Evolutionary conservation across 2,329 filamentous ascomycete genomes (phyloP), one percentile per base, ranked within the genome.

Genomic region (Paecilomyces dactylethromorphus): DNA sequence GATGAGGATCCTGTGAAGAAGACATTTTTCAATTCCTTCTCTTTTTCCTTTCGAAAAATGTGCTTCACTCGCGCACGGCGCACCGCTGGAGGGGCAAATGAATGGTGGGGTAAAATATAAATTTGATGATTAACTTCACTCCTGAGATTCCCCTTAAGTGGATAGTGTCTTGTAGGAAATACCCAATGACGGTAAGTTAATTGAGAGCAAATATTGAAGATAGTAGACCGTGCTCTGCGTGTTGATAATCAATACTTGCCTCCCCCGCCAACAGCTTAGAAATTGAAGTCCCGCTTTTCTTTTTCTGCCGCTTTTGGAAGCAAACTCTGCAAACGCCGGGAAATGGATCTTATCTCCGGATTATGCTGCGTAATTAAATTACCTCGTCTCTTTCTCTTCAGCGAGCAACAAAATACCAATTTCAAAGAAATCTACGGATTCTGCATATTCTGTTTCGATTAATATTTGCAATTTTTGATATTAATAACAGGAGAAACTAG

Each of bases 1-100:
- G 76, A 52, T 68, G 60, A 33, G 69, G 67, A 35, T 74, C 67
- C 63, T 72, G 70, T 7, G 67, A 69, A 15, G 72, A 69, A 11
- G 72, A 72, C 71, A 74, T 76, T 58, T 21, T 58, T 45, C 15
- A 56, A 53, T 22, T 18, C 31, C 45, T 53, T 15, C 5, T 45
- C 18, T 10, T 45, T 18, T n/a, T 21, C n/a, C 15, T 15, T 8
- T 18, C 21, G 8, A 18, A 45, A 45, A 18, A 7, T 18, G n/a
- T 45, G 18, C 18, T 45, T 18, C 35, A 45, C 10, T 33, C 39
- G 39, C 39, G 39, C 39, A 45, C 39, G 15, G 39, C 39, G 39
- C 35, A 59, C 54, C 57, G 54, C 45, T 56, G 35, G 55, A 56
- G 50, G 50, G 50, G 50, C 22, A 52, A 45, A 29, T 24, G 50